Conservation (phyloP, 2,329 filamentous ascomycete genomes). For the Rhynchosporium graminicola region DNA sequence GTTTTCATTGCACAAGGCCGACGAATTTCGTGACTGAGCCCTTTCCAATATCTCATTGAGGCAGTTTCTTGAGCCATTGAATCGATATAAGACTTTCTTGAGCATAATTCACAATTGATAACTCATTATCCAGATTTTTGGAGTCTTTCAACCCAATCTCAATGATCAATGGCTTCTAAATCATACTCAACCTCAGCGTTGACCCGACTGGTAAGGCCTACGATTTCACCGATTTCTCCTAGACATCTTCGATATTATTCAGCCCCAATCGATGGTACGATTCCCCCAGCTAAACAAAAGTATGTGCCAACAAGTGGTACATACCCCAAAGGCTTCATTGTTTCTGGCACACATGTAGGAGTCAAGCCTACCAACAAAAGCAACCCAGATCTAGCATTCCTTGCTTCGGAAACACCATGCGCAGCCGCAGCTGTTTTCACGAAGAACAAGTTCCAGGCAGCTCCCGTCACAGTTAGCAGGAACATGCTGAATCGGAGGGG, state of each 20-base stretch:
- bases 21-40: constrained; percentile 8
- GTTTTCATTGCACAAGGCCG: constrained; percentile 18
- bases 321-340: constrained; percentile 88
- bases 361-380: constrained; percentile 92
- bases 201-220: constrained; percentile 32
- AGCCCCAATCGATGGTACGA: constrained; percentile 55
- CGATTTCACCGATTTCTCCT: constrained; percentile 28
- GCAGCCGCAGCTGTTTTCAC: constrained; percentile 92
- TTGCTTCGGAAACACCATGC: constrained; percentile 84
- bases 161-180: constrained; percentile 37
- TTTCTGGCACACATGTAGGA: constrained; percentile 84
- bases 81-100: not conserved
- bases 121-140: not conserved
- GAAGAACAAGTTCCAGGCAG: constrained; percentile 97
- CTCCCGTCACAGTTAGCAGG: constrained; percentile 84
- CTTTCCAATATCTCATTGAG: not conserved
- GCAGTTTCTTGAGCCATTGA: not conserved
- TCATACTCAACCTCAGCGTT: constrained; percentile 29
- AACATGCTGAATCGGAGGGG: constrained; percentile 66
- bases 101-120: not conserved
- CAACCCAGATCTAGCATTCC: constrained; percentile 86
- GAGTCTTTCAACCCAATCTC: constrained; percentile 9
- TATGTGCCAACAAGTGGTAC: constrained; percentile 83
- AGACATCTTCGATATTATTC: constrained; percentile 52
- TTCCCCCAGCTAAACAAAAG: constrained; percentile 82